Evolutionary conservation across 2,329 filamentous ascomycete genomes (phyloP).

Genomic region (Alternaria postmessia): DNA sequence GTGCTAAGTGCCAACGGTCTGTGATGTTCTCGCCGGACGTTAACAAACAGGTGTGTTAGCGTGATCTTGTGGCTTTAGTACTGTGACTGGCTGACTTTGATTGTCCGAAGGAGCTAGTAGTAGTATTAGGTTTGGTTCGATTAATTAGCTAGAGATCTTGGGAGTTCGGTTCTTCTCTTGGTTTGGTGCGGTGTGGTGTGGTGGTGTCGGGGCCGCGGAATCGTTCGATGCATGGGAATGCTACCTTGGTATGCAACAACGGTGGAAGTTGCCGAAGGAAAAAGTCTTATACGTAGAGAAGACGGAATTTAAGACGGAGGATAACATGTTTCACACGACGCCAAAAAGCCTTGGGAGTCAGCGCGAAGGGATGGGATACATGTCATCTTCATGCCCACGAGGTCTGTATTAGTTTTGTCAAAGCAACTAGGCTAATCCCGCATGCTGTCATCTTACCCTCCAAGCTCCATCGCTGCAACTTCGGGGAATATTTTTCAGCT

Average conservation of each 20-base stretch:
- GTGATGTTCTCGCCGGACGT: not conserved
- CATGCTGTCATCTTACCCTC: not conserved
- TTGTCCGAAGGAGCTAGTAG: not conserved
- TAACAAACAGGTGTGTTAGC: not conserved
- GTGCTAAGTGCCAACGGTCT: not conserved
- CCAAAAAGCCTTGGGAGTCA: not conserved
- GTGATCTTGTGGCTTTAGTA: not conserved
- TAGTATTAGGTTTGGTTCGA: not conserved
- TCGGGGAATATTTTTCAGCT: not conserved
- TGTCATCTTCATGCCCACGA: not conserved
- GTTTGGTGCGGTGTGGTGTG: not conserved
- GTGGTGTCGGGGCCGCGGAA: not conserved
- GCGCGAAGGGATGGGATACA: not conserved
- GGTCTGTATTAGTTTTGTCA: not conserved
- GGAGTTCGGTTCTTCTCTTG: constrained; percentile 1
- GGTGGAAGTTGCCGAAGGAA: not conserved
- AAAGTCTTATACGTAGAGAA: not conserved
- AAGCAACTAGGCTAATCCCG: not conserved
- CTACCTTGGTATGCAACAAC: not conserved
- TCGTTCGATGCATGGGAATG: not conserved
- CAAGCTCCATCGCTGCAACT: constrained; percentile 5
- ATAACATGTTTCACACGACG: not conserved
- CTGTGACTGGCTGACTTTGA: not conserved
- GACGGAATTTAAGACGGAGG: not conserved
- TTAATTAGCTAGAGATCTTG: not conserved